Conservation (phyloP, 1,284 basidiomycete genomes). For the Ceratobasidium sp. region DNA sequence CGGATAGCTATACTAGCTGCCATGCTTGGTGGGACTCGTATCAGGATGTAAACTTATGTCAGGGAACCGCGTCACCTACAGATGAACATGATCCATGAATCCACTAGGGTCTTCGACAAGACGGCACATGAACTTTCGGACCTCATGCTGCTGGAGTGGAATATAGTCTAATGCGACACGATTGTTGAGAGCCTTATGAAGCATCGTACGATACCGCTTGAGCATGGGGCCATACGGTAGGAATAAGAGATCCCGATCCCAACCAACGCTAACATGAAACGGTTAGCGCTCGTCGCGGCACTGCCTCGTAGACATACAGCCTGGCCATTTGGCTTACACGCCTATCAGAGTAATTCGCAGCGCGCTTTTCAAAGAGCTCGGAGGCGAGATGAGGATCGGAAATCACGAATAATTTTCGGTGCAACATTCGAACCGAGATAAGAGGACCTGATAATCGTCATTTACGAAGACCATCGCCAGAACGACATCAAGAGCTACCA, state of each 20-base stretch:
- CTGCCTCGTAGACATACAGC: slow-evolving; percentile 15
- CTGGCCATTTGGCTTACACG: slow-evolving; percentile 10
- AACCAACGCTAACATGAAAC: neutral
- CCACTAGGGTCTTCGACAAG: neutral
- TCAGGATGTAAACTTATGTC: neutral
- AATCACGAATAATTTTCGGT: slow-evolving; percentile 1
- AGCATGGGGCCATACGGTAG: slow-evolving; percentile 10
- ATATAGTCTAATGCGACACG: slow-evolving; percentile 28
- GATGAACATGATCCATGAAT: slow-evolving; percentile 19
- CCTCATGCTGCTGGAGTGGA: slow-evolving; percentile 17
- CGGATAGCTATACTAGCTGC: slow-evolving; percentile 27
- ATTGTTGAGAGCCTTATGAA: slow-evolving; percentile 30
- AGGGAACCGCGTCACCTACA: neutral
- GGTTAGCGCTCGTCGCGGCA: neutral
- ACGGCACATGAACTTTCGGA: neutral
- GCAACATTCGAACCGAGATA: slow-evolving; percentile 26
- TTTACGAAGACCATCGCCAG: neutral
- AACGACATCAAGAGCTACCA: neutral
- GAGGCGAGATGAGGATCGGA: slow-evolving; percentile 17
- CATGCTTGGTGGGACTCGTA: neutral
- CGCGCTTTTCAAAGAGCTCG: slow-evolving; percentile 28
- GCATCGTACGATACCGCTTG: slow-evolving; percentile 27
- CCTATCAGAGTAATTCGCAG: slow-evolving; percentile 24
- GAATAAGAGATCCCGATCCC: slow-evolving; percentile 10
- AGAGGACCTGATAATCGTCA: neutral